Conservation (phyloP, 495 filamentous ascomycete genomes). For the Xylaria palmicola region DNA sequence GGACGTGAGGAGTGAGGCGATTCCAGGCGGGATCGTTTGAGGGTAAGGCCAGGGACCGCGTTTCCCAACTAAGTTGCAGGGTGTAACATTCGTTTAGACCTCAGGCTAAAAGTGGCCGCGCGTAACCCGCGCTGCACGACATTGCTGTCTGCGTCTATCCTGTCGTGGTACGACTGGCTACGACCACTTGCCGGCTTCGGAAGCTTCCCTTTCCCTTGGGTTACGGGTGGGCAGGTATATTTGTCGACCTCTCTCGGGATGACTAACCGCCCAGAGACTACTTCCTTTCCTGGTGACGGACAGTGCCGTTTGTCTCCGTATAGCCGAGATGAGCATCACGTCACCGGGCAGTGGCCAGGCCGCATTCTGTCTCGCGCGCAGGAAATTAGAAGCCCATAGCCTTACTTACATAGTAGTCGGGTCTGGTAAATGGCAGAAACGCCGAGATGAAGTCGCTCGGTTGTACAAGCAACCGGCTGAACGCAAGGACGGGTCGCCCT, state of each 20-base stretch:
- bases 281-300: conserved; percentile 17
- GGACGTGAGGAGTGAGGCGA: neutral
- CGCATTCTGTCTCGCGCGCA: conserved; percentile 3
- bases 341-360: conserved; percentile 11
- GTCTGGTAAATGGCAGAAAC: conserved; percentile 11
- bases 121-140: conserved; percentile 14
- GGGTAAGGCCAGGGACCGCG: conserved; percentile 11
- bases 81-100: conserved; percentile 20
- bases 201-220: conserved; percentile 10
- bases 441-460: conserved; percentile 18
- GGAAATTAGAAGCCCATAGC: conserved; percentile 8
- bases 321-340: conserved; percentile 19
- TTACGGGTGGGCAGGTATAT: neutral
- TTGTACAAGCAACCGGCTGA: conserved; percentile 15
- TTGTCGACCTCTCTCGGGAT: conserved; percentile 7
- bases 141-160: conserved; percentile 5
- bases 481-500: conserved; percentile 15
- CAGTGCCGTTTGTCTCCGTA: conserved; percentile 15
- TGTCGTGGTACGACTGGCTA: conserved; percentile 15
- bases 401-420: conserved; percentile 8
- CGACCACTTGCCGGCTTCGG: conserved; percentile 17
- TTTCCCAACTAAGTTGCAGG: conserved; percentile 8
- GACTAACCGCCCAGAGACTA: conserved; percentile 15
- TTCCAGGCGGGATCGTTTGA: neutral
- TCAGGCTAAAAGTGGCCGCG: conserved; percentile 18